Evolutionary conservation across 768 basidiomycete genomes (phyloP).

Genomic region (Serpula lacrymans): DNA sequence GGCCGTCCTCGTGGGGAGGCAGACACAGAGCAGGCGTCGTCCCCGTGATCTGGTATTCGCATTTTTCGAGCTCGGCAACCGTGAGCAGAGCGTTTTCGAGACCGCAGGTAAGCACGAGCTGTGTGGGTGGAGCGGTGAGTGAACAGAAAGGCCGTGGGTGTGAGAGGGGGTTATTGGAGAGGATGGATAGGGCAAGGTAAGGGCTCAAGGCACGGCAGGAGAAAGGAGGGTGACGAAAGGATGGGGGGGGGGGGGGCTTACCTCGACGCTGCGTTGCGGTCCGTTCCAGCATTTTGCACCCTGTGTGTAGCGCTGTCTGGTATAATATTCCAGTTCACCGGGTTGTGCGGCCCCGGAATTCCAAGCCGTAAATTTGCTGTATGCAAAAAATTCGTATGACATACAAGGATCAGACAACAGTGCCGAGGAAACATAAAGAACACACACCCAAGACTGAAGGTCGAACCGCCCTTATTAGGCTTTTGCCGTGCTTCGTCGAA

Average conservation of each 20-base stretch:
- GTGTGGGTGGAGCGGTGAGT: constrained; percentile 2
- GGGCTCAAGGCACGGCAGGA: too few relatives aligned
- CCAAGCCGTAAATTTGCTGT: constrained; percentile 79
- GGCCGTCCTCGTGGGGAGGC: constrained; percentile 37
- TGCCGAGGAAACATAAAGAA: background rate
- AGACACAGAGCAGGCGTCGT: constrained; percentile 84
- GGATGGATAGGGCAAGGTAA: too few relatives aligned
- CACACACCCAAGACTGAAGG: constrained; percentile 80
- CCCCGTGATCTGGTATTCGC: constrained; percentile 86
- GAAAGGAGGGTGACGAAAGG: background rate
- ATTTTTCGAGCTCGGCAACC: constrained; percentile 91
- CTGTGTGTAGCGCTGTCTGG: constrained; percentile 74
- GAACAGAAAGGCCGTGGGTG: constrained; percentile 3
- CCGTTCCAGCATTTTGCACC: constrained; percentile 97
- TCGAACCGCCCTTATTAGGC: constrained; percentile 72
- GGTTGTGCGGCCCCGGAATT: constrained; percentile 55
- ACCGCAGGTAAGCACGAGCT: constrained; percentile 85
- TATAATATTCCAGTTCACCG: constrained; percentile 74
- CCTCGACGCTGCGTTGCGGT: constrained; percentile 81
- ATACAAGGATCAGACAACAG: constrained; percentile 4
- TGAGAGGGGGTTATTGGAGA: too few relatives aligned
- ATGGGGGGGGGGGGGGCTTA: constrained; percentile 31
- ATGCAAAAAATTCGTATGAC: too few relatives aligned
- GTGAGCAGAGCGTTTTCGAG: constrained; percentile 75
- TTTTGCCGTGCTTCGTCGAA: constrained; percentile 89